Base-by-base conservation (phyloP, 2,329 filamentous ascomycete genomes). In the Calonectria hawksworthii region DNA sequence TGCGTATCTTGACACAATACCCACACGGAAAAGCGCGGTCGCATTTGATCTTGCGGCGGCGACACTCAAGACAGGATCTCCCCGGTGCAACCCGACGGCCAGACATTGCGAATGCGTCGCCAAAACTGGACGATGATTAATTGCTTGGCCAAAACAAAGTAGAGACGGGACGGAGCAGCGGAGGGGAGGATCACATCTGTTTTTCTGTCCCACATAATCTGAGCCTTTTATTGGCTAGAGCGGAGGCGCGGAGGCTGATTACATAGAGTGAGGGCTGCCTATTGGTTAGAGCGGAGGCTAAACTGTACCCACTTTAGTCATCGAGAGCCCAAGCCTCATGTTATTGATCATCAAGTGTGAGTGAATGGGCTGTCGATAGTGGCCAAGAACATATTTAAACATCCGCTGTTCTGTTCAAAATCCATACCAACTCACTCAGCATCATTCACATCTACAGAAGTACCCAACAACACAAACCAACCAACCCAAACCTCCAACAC, bases 41-140 rank as follows among this genome's bases (percentile, higher is more conserved):
- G 38, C 76, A 77, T 65, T 64, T 76, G 41, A 77, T 76, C 51
- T 77, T 77, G 32, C 76, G 76, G 14, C 76, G 72, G 30, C 76
- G 74, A 32, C 76, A 77, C 47, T 76, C 76, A 7, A 75, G 44
- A 36, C 72, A 76, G 9, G 74, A 76, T 16, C 68, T 64, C 13
- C 70, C 75, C 18, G 76, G 30, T 7, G 72, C 52, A 61, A 70
- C 70, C 11, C 54, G 26, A 8, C 73, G 71, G 26, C 67, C 64
- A 51, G 75, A n/a, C 73, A 77, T 76, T 44, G 23, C 28, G 44
- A 61, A 21, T 16, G 6, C 34, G 56, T 38, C 4, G 26, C 32
- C 0, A 8, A 23, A 8, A n/a, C 11, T n/a, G 18, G 21, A 61
- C n/a, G 32, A 61, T 61, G 32, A 61, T 61, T 28, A 61, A 61